These are phyloP conservation scores for Leishmania gerbilli DNA, from an alignment of 208 protist species.

Conservation along the genomic window DNA sequence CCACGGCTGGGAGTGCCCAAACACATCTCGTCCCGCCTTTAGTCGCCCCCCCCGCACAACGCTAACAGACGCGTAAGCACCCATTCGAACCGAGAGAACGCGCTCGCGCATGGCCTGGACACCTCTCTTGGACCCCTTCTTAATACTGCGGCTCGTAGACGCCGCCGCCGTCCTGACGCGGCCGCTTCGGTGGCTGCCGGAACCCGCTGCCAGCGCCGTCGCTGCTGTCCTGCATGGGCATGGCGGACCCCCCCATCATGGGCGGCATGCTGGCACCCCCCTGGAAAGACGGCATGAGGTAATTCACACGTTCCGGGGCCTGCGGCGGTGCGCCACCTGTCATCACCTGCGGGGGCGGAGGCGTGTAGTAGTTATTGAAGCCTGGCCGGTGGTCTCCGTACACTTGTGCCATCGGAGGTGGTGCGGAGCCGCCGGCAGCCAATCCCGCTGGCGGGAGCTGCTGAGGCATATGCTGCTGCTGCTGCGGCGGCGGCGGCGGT, in stretches of 20 bases:
- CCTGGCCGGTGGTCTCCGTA: conserved; percentile 9
- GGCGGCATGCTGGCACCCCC: conserved; percentile 8
- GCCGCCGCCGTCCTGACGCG: conserved; percentile 23
- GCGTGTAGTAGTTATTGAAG: not conserved
- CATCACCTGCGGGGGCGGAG: not conserved
- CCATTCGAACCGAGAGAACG: not conserved
- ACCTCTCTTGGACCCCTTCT: not conserved
- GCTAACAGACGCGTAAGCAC: not conserved
- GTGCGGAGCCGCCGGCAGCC: not conserved
- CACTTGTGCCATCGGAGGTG: not conserved
- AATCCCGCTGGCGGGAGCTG: not conserved
- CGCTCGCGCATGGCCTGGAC: not conserved
- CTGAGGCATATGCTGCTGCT: not conserved
- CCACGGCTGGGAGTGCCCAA: not conserved
- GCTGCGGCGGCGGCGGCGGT: not conserved
- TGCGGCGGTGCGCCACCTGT: conserved; percentile 1
- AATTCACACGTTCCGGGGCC: conserved; percentile 24
- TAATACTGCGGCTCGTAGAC: conserved; percentile 36
- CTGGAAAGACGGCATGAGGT: conserved; percentile 26
- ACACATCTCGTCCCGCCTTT: too few relatives aligned
- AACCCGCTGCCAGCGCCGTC: conserved; percentile 20
- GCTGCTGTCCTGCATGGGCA: not conserved
- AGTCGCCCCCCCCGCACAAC: not conserved
- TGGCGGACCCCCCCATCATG: conserved; percentile 21
- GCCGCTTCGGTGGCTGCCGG: conserved; percentile 32